Conservation (phyloP, 2,329 filamentous ascomycete species). For the Kalmusia sp. region DNA sequence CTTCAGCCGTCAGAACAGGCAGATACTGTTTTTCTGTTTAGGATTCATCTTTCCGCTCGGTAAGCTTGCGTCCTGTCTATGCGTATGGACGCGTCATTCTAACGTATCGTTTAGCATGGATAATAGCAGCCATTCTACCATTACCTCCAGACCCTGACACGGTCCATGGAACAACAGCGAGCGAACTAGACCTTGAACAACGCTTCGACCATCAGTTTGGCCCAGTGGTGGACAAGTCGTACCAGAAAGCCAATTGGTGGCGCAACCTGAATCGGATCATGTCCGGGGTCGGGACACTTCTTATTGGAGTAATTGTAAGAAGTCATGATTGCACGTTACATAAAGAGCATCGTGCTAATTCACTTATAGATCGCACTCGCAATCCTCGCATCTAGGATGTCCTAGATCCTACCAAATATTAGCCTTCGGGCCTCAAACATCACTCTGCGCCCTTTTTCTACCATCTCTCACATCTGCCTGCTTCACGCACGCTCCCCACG, state of each 20-base stretch:
- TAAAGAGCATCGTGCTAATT: slow-evolving; percentile 18
- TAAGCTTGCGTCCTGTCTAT: slow-evolving; percentile 26
- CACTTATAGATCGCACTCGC: slow-evolving; percentile 42
- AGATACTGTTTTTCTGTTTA: slow-evolving; percentile 75
- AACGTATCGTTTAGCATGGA: slow-evolving; percentile 67
- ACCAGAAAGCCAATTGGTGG: slow-evolving; percentile 70
- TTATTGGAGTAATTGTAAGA: slow-evolving; percentile 63
- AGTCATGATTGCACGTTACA: slow-evolving; percentile 1
- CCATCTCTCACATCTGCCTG: slow-evolving; percentile 5
- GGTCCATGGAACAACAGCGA: slow-evolving; percentile 56
- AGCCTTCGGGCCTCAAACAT: background rate
- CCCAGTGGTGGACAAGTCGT: slow-evolving; percentile 56
- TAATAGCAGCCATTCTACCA: slow-evolving; percentile 77
- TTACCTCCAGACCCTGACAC: slow-evolving; percentile 66
- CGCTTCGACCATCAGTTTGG: slow-evolving; percentile 54
- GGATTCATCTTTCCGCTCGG: slow-evolving; percentile 79
- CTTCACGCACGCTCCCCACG: background rate
- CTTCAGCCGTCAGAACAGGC: slow-evolving; percentile 73
- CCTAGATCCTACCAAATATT: slow-evolving; percentile 10
- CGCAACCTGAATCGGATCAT: slow-evolving; percentile 68
- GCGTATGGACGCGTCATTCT: slow-evolving; percentile 25
- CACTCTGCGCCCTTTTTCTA: background rate
- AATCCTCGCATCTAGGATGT: slow-evolving; percentile 46
- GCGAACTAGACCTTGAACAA: slow-evolving; percentile 48
- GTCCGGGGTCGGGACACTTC: slow-evolving; percentile 62